Base-by-base conservation (phyloP, 2,329 filamentous ascomycete species). In the Xylariaceae sp. region DNA sequence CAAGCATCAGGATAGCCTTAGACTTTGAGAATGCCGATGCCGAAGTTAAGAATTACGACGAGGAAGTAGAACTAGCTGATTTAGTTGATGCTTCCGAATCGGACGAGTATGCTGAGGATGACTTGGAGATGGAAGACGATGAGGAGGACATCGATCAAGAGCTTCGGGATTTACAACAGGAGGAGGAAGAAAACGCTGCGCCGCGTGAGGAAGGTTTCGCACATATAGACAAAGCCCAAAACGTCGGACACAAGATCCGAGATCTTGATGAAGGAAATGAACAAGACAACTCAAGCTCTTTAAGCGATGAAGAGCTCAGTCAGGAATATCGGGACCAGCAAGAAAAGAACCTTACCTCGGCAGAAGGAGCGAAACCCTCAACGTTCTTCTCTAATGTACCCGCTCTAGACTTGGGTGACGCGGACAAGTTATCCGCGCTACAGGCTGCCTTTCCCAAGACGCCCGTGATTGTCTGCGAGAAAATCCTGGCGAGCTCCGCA, bases 381-480 rank as follows among this genome's bases (percentile, higher is more conserved):
- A 41, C 50, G 10, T 41, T 47, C 3, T 20, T 42, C 10, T 44
- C 26, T 10, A 41, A 32, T 18, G 44, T 46, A 18, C 52, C 44
- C 2, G 43, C n/a, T 16, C 50, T 66, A 2, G 57, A 65, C 16
- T 54, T 68, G 16, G n/a, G 60, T 1, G 61, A 60, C 16, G 45
- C 73, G 0, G 72, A 78, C 32, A 73, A 72, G 26, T 65, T 73
- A 20, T 65, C 67, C 3, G 69, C 73, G n/a, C 63, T 81, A 2
- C 73, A 70, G 43, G 64, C 68, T 16, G 78, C 79, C 0, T 83
- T 81, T 43, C 80, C 80, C 2, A 63, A 67, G 6, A 74, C 72
- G 7, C 66, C 74, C 1, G 60, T 70, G 6, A 61, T 68, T 2
- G 60, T 70, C 7, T 75, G 76, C 49, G 70, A 78, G 48, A 65